Conservation (phyloP, 148 eudicot genomes). For the Silene latifolia region DNA sequence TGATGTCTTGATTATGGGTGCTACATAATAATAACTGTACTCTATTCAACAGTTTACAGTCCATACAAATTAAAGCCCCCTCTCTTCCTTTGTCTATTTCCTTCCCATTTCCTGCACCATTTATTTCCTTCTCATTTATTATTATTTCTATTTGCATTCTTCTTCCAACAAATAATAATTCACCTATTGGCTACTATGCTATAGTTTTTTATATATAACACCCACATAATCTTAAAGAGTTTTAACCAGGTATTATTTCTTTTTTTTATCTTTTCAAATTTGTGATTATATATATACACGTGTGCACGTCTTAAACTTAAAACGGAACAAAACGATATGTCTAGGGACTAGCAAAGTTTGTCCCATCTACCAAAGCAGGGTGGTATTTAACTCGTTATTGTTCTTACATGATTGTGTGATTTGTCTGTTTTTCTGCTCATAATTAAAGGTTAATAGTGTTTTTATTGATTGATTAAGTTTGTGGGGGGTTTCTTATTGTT, state of each 20-base stretch:
- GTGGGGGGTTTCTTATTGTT: too few species aligned
- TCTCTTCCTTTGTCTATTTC: background rate
- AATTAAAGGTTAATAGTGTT: background rate
- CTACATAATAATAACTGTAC: background rate
- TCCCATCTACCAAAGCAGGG: too few species aligned
- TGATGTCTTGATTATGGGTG: background rate
- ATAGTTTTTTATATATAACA: background rate
- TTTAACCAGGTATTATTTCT: background rate
- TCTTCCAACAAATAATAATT: background rate
- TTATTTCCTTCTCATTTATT: background rate
- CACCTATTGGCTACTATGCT: slow-evolving; percentile 1
- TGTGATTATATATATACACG: background rate
- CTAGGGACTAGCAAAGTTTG: too few species aligned
- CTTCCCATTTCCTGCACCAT: background rate
- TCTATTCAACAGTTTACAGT: too few species aligned
- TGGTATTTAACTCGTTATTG: background rate
- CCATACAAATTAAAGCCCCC: background rate
- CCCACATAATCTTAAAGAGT: background rate
- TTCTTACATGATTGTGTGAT: background rate
- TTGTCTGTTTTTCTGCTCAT: background rate
- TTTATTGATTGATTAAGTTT: too few species aligned
- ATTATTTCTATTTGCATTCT: background rate
- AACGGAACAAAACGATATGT: too few species aligned
- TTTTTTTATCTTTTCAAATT: background rate
- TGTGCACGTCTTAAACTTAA: too few species aligned